These are phyloP conservation scores for Lagenaria siceraria DNA, from an alignment of 306 rosid species.

Conservation along the genomic window DNA sequence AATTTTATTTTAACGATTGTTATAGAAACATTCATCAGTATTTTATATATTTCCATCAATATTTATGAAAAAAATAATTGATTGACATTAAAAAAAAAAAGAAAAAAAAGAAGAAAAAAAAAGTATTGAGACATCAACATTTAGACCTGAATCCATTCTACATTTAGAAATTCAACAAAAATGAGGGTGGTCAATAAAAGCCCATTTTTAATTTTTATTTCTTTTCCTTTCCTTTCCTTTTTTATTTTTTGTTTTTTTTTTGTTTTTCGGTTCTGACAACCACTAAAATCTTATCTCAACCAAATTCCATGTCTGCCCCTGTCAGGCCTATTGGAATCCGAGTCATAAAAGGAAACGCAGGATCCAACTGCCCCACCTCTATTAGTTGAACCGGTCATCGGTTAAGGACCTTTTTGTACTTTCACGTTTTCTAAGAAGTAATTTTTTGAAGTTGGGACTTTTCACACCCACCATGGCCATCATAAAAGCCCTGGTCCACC, in stretches of 20 bases:
- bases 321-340: neutral
- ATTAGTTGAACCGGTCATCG: neutral
- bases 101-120: too few relatives aligned
- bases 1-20: too few relatives aligned
- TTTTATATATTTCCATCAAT: too few relatives aligned
- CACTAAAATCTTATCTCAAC: neutral
- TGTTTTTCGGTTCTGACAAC: neutral
- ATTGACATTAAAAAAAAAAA: too few relatives aligned
- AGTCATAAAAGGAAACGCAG: neutral
- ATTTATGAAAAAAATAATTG: too few relatives aligned
- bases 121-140: neutral
- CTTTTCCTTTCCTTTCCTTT: neutral
- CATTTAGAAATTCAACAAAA: too few relatives aligned
- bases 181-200: neutral
- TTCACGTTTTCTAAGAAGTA: neutral
- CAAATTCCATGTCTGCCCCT: neutral
- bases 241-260: too few relatives aligned
- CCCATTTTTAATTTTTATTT: too few relatives aligned
- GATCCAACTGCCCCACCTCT: constrained; percentile 2
- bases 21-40: too few relatives aligned
- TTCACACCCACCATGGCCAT: neutral
- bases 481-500: neutral
- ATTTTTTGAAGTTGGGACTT: neutral
- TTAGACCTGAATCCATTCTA: too few relatives aligned
- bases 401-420: neutral